These are phyloP conservation scores for Pseudogymnoascus destructans DNA, from an alignment of 2,329 filamentous ascomycete species.

Conservation along the genomic window DNA sequence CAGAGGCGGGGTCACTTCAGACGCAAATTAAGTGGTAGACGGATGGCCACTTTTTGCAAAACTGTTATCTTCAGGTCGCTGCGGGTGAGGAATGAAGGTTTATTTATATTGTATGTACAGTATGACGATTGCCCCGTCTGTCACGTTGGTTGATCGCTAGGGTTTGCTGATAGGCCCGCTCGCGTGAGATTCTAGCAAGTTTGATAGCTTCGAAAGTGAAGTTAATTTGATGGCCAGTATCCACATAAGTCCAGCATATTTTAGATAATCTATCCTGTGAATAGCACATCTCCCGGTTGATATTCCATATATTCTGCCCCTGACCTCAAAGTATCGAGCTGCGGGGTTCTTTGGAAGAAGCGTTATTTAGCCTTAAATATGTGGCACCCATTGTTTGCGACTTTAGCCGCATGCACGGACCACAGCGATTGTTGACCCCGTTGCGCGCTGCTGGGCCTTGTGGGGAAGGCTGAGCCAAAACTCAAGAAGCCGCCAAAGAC, in stretches of 20 bases:
- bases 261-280: background rate
- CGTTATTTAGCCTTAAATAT: background rate
- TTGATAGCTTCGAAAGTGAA: background rate
- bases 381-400: background rate
- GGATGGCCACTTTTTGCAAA: constrained; percentile 1
- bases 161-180: background rate
- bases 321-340: background rate
- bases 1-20: constrained; percentile 1
- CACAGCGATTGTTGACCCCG: background rate
- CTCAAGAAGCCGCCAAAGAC: background rate
- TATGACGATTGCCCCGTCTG: background rate
- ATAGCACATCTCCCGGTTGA: background rate
- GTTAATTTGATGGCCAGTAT: background rate
- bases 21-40: background rate
- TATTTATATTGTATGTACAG: background rate
- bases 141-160: background rate
- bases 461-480: constrained; percentile 4
- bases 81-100: background rate
- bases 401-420: background rate
- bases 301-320: background rate
- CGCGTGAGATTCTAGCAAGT: background rate
- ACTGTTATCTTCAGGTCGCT: background rate
- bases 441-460: constrained; percentile 3
- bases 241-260: background rate
- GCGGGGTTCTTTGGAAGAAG: background rate